phyloP scores from a whole-genome alignment of 257 asterid species.

The Galeopsis tetrahit region DNA sequence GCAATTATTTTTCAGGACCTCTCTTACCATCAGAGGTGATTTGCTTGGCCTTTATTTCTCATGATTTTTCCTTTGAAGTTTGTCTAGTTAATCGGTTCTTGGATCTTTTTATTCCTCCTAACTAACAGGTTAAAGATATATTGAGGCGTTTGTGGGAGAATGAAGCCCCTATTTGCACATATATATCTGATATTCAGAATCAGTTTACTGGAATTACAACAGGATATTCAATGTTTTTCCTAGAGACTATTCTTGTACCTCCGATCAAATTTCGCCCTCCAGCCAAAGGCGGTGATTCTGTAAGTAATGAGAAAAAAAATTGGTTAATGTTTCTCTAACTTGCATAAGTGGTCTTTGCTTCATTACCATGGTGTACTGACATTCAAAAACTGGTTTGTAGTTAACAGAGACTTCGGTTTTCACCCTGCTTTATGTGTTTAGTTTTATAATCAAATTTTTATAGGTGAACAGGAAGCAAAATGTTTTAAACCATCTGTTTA shows the following conservation, averaged over 20 bases:
- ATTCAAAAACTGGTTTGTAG: background rate
- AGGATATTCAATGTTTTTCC: conserved; percentile 76
- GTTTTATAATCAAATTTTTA: conserved; percentile 16
- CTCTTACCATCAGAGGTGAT: conserved; percentile 86
- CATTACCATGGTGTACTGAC: conserved; percentile 14
- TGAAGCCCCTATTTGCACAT: conserved; percentile 76
- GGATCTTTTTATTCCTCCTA: conserved; percentile 34
- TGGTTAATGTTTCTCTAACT: conserved; percentile 9
- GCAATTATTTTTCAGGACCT: conserved; percentile 50
- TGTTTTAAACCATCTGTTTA: background rate
- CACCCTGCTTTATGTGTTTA: conserved; percentile 7
- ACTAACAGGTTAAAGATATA: conserved; percentile 69
- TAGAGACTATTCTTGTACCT: conserved; percentile 73
- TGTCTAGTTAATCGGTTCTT: conserved; percentile 25
- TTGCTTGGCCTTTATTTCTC: conserved; percentile 23
- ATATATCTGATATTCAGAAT: conserved; percentile 72
- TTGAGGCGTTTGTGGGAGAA: conserved; percentile 83
- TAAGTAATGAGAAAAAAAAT: conserved; percentile 50
- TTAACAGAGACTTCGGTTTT: background rate
- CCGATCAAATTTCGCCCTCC: conserved; percentile 92
- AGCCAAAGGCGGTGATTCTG: conserved; percentile 84
- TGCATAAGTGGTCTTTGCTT: conserved; percentile 13
- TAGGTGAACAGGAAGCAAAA: background rate
- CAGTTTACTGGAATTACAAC: conserved; percentile 43
- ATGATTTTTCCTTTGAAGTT: conserved; percentile 11